phyloP scores from a whole-genome alignment of 306 rosid genomes.

The Quercus glauca region DNA sequence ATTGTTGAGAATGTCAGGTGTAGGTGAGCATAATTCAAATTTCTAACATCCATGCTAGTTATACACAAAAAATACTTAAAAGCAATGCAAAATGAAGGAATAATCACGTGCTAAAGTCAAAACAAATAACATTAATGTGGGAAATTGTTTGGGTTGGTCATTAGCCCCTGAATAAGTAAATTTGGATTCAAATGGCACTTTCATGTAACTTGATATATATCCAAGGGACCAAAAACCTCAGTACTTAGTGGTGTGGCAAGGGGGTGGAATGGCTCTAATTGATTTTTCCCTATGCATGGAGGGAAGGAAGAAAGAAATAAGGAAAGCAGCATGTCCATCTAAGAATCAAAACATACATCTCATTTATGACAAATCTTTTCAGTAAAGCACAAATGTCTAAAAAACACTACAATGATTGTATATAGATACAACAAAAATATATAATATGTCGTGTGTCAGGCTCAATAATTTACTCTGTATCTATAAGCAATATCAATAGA shows the following conservation, averaged over 20 bases:
- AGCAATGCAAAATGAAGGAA: not conserved
- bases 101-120: not conserved
- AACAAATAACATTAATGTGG: not conserved
- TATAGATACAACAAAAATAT: not conserved
- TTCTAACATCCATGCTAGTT: not conserved
- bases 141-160: not conserved
- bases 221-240: not conserved
- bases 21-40: not conserved
- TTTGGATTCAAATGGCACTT: too few relatives aligned
- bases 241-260: too few relatives aligned
- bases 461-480: not conserved
- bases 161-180: not conserved
- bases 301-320: not conserved
- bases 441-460: not conserved
- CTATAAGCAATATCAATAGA: not conserved
- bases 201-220: not conserved
- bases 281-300: too few relatives aligned
- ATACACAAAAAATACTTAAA: not conserved
- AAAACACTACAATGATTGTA: not conserved
- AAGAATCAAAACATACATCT: not conserved
- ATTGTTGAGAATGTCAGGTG: not conserved
- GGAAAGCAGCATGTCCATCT: not conserved
- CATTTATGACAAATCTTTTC: not conserved
- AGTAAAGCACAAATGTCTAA: not conserved
- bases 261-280: too few relatives aligned